These are phyloP conservation scores for Acanthamoeba sp. DNA, from an alignment of 208 protist species.

Conservation along the genomic window DNA sequence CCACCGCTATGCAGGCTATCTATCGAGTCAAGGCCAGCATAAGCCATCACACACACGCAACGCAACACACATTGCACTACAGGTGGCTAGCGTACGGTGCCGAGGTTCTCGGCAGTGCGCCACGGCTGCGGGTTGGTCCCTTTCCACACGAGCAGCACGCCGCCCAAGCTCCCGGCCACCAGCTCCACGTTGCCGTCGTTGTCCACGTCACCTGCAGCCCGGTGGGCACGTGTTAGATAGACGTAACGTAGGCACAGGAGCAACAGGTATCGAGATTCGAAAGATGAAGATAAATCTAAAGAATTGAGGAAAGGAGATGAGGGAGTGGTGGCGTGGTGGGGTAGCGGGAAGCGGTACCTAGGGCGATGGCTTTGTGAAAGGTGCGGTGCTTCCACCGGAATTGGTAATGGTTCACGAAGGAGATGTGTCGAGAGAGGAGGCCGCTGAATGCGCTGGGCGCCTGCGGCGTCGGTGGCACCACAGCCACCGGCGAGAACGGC, in stretches of 20 bases:
- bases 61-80: too few relatives aligned
- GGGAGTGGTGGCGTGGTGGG: not conserved
- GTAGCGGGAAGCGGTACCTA: too few relatives aligned
- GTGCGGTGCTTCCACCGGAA: constrained; percentile 63
- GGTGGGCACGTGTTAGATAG: too few relatives aligned
- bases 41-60: not conserved
- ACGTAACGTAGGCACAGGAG: too few relatives aligned
- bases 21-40: not conserved
- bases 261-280: not conserved
- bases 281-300: not conserved
- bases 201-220: constrained; percentile 30
- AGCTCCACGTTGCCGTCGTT: constrained; percentile 63
- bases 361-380: constrained; percentile 7
- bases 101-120: not conserved
- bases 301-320: not conserved
- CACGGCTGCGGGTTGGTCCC: constrained; percentile 23
- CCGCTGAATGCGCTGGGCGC: constrained; percentile 15
- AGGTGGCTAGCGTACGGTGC: not conserved
- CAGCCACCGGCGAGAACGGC: constrained; percentile 9
- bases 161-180: constrained; percentile 27
- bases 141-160: constrained; percentile 43
- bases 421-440: not conserved
- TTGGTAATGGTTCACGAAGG: not conserved
- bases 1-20: constrained; percentile 32
- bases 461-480: not conserved